Percentiles rank a stretch among this genome's conserved stretches.
Evolutionary conservation across 768 basidiomycete genomes (phyloP).

Genomic region (Pulveroboletus frians): DNA sequence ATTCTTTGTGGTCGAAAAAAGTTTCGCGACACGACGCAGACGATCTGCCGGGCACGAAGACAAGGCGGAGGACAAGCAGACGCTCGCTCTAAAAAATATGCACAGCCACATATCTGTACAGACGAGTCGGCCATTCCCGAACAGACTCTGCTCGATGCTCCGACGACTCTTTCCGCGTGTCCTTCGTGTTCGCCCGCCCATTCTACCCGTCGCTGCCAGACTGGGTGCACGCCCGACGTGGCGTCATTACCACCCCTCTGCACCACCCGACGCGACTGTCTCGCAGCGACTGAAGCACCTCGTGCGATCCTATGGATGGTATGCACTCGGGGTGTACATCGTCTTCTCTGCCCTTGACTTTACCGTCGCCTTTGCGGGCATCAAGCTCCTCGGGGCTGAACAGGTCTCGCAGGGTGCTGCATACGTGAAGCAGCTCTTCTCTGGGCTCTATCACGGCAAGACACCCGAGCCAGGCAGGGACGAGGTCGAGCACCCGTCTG

Average conservation of each 20-base stretch:
- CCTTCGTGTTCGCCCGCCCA: slow-evolving; percentile 40
- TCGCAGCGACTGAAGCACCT: slow-evolving; percentile 74
- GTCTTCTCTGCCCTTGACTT: slow-evolving; percentile 76
- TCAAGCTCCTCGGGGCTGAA: slow-evolving; percentile 87
- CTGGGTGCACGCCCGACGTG: slow-evolving; percentile 26
- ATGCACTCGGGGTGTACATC: slow-evolving; percentile 87
- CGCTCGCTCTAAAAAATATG: slow-evolving; percentile 11
- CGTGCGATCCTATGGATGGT: slow-evolving; percentile 92
- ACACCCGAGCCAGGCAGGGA: slow-evolving; percentile 65
- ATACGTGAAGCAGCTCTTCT: slow-evolving; percentile 47
- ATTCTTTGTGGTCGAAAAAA: slow-evolving; percentile 9
- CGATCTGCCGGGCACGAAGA: slow-evolving; percentile 17
- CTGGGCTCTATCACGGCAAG: slow-evolving; percentile 42
- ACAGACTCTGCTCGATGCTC: slow-evolving; percentile 24
- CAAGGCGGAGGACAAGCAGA: too few species aligned
- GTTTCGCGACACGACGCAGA: slow-evolving; percentile 14
- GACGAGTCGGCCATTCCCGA: slow-evolving; percentile 13
- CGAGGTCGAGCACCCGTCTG: slow-evolving; percentile 46
- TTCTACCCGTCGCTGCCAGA: slow-evolving; percentile 46
- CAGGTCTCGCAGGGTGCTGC: slow-evolving; percentile 69
- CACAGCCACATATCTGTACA: slow-evolving; percentile 27
- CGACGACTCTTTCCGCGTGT: slow-evolving; percentile 38
- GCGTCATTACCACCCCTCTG: slow-evolving; percentile 48
- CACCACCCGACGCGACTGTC: slow-evolving; percentile 49
- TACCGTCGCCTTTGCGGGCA: slow-evolving; percentile 72